Conservation (phyloP, 495 filamentous ascomycete genomes). For the Penicillium antarcticum region DNA sequence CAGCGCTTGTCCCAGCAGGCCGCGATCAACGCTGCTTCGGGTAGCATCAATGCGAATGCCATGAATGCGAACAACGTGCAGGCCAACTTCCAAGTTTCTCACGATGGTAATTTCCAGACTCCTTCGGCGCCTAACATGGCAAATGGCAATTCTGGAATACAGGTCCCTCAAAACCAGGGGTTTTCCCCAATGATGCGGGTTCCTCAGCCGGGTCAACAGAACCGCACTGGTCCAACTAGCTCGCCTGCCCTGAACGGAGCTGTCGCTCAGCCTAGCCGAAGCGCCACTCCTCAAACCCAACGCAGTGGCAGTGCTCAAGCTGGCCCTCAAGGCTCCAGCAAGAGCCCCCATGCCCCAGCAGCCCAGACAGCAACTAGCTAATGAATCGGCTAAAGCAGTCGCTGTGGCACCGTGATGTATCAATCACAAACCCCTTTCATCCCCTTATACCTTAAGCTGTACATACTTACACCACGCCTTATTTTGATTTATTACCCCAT, state of each 20-base stretch:
- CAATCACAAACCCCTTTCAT: background rate
- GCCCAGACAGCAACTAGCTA: constrained; percentile 40
- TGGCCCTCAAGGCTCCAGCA: constrained; percentile 34
- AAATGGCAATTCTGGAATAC: constrained; percentile 38
- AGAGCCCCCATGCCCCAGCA: constrained; percentile 44
- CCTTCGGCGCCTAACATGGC: constrained; percentile 28
- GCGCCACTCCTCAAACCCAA: constrained; percentile 50
- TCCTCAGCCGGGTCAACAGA: constrained; percentile 54
- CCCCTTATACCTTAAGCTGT: constrained; percentile 28
- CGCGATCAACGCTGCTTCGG: constrained; percentile 67
- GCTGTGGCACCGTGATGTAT: background rate
- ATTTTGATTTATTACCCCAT: constrained; percentile 22
- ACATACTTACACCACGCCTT: constrained; percentile 33
- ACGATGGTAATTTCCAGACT: constrained; percentile 39
- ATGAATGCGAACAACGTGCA: constrained; percentile 23
- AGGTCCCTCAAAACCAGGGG: constrained; percentile 55
- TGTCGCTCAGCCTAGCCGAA: constrained; percentile 39
- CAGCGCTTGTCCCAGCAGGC: constrained; percentile 50
- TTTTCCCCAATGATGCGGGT: constrained; percentile 73
- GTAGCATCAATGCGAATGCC: constrained; percentile 31
- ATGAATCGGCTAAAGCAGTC: background rate
- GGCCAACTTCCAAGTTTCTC: constrained; percentile 40
- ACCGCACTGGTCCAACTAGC: constrained; percentile 35
- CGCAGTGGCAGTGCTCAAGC: constrained; percentile 44
- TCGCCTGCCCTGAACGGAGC: constrained; percentile 42